A percentile compares a stretch with the other conserved stretches of the same genome.
These are phyloP conservation scores for Murraya koenigii DNA, from an alignment of 345 rosid species.

Conservation along the genomic window DNA sequence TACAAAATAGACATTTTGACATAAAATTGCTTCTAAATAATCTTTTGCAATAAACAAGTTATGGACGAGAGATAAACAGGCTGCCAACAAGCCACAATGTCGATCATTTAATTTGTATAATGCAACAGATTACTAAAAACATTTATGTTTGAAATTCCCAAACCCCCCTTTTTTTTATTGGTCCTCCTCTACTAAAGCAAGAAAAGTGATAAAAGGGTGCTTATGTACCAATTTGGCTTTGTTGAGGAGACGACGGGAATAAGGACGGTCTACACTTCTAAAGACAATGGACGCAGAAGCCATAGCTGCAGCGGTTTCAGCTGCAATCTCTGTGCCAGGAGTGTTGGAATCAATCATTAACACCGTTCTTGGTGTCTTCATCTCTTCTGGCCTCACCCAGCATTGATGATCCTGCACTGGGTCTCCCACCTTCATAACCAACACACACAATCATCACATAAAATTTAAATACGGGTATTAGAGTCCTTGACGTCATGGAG, in stretches of 20 bases:
- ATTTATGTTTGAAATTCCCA: too few relatives aligned
- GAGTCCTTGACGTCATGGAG: too few relatives aligned
- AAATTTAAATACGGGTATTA: neutral
- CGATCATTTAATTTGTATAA: too few relatives aligned
- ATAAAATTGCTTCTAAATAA: too few relatives aligned
- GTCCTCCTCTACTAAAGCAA: too few relatives aligned
- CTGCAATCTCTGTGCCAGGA: conserved; percentile 85
- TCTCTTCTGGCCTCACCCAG: conserved; percentile 79
- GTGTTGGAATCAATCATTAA: conserved; percentile 40
- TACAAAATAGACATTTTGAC: too few relatives aligned
- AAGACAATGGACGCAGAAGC: conserved; percentile 81
- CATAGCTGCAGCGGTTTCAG: conserved; percentile 79
- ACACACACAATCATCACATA: neutral
- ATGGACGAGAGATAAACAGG: too few relatives aligned
- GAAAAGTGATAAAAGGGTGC: too few relatives aligned
- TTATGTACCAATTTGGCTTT: conserved; percentile 60
- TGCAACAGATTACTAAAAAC: too few relatives aligned
- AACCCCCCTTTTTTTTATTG: too few relatives aligned
- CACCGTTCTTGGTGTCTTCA: conserved; percentile 76
- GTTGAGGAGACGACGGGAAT: conserved; percentile 73
- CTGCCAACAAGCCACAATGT: too few relatives aligned
- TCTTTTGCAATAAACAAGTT: too few relatives aligned
- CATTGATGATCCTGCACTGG: conserved; percentile 71
- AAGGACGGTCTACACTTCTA: conserved; percentile 39
- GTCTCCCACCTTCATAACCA: conserved; percentile 61